phyloP scores from a whole-genome alignment of 1,284 basidiomycete genomes.

The Leccinum cinnamomeum region DNA sequence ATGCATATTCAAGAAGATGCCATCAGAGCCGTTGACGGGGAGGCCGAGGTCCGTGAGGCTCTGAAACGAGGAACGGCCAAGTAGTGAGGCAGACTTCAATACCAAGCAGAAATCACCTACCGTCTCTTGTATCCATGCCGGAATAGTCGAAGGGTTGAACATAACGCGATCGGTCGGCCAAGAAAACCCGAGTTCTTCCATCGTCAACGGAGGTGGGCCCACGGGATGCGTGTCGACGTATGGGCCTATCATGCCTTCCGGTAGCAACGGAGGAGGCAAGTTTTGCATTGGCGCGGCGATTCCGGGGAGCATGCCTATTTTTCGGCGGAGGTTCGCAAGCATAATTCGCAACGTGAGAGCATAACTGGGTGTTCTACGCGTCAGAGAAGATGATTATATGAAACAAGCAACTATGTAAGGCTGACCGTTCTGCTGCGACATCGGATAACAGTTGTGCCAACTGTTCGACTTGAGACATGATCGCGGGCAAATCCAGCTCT shows the following conservation, averaged over 20 bases:
- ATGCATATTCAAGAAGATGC: constrained; percentile 78
- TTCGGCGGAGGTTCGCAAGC: constrained; percentile 85
- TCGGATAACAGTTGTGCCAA: constrained; percentile 80
- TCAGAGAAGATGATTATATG: constrained; percentile 11
- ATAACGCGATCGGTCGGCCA: constrained; percentile 75
- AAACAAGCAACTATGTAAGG: constrained; percentile 4
- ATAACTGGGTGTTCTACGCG: constrained; percentile 51
- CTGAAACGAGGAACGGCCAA: constrained; percentile 26
- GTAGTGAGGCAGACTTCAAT: constrained; percentile 5
- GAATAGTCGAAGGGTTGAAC: constrained; percentile 77
- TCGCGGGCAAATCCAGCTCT: constrained; percentile 73
- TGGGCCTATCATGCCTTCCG: constrained; percentile 54
- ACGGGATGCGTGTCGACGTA: constrained; percentile 52
- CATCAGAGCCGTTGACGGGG: constrained; percentile 87
- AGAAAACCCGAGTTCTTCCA: constrained; percentile 79
- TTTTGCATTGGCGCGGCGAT: constrained; percentile 49
- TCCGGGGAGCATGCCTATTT: constrained; percentile 68
- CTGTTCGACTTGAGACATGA: constrained; percentile 80
- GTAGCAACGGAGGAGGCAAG: constrained; percentile 49
- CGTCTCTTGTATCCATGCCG: constrained; percentile 81
- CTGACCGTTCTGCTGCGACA: constrained; percentile 80
- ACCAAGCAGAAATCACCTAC: constrained; percentile 37
- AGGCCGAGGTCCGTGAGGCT: constrained; percentile 81
- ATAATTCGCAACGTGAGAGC: constrained; percentile 87
- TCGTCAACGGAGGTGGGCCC: constrained; percentile 63